These are phyloP conservation scores for Malassezia psittaci DNA, from an alignment of 1,284 basidiomycete genomes.

Conservation along the genomic window DNA sequence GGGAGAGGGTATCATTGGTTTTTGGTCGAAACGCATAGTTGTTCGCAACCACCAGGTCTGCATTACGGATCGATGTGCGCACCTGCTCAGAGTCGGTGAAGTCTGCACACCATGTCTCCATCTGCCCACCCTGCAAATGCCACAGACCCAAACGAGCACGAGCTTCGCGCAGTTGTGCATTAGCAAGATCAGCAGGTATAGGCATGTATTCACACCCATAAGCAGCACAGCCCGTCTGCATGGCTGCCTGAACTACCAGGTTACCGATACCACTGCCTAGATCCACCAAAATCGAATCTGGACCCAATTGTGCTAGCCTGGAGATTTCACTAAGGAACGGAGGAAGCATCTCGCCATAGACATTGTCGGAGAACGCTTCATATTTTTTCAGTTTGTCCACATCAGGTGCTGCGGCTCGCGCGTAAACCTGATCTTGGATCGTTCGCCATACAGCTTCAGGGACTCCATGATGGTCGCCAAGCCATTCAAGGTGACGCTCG, in stretches of 20 bases:
- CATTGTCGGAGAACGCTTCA: constrained; percentile 47
- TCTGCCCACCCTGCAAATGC: constrained; percentile 49
- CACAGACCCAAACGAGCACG: constrained; percentile 52
- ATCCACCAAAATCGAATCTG: constrained; percentile 50
- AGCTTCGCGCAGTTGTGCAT: constrained; percentile 51
- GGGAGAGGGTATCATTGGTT: constrained; percentile 53
- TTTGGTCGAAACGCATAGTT: constrained; percentile 51
- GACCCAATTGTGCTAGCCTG: constrained; percentile 42
- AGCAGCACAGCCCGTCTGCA: constrained; percentile 52
- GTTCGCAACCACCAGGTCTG: constrained; percentile 55
- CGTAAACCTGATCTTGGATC: constrained; percentile 54
- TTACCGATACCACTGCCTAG: constrained; percentile 56
- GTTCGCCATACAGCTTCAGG: constrained; percentile 51
- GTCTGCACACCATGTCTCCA: constrained; percentile 52
- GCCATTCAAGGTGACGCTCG: constrained; percentile 30
- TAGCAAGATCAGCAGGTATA: constrained; percentile 51
- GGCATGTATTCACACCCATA: constrained; percentile 54
- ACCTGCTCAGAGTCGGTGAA: constrained; percentile 50
- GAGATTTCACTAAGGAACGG: constrained; percentile 49
- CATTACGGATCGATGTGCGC: constrained; percentile 47
- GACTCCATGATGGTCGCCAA: constrained; percentile 35
- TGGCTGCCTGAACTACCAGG: constrained; percentile 52
- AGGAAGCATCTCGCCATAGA: constrained; percentile 50
- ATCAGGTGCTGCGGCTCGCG: constrained; percentile 53
- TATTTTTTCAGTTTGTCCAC: constrained; percentile 51